Conservation (phyloP, 2,329 filamentous ascomycete species). For the Fusarium burgessii region DNA sequence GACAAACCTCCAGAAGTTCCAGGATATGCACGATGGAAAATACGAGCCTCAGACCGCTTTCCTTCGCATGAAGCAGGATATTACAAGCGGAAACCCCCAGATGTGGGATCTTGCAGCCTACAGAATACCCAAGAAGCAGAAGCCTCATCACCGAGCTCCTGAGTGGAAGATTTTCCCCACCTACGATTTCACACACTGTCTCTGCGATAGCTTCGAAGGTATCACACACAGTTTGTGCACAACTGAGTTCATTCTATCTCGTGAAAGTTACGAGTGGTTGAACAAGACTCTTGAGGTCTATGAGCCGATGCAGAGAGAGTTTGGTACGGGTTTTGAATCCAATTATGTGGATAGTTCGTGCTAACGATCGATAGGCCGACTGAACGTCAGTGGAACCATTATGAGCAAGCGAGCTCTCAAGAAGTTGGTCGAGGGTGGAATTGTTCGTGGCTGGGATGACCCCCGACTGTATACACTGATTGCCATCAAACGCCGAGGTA, state of each 20-base stretch:
- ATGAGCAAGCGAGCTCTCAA: conserved; percentile 88
- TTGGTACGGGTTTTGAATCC: conserved; percentile 52
- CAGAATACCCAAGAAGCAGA: conserved; percentile 78
- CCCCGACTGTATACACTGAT: conserved; percentile 90
- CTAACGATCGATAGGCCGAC: conserved; percentile 44
- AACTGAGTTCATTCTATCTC: conserved; percentile 86
- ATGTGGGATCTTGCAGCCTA: conserved; percentile 98
- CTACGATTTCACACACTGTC: conserved; percentile 91
- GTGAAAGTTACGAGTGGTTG: conserved; percentile 91
- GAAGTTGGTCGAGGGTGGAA: conserved; percentile 80
- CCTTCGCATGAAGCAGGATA: conserved; percentile 93
- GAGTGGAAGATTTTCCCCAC: conserved; percentile 96
- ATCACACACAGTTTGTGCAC: conserved; percentile 96
- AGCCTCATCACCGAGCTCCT: conserved; percentile 82
- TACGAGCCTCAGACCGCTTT: conserved; percentile 88
- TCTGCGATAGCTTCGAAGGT: conserved; percentile 91
- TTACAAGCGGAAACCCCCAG: conserved; percentile 85
- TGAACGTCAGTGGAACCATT: conserved; percentile 84
- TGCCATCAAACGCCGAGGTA: conserved; percentile 82
- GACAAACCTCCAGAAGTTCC: conserved; percentile 84
- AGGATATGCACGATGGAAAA: conserved; percentile 90
- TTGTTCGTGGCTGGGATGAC: conserved; percentile 91
- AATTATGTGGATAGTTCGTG: no score
- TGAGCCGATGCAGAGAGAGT: conserved; percentile 94
- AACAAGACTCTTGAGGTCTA: conserved; percentile 86